Conservation (phyloP, 768 basidiomycete genomes). For the Leccinum uliginosum region DNA sequence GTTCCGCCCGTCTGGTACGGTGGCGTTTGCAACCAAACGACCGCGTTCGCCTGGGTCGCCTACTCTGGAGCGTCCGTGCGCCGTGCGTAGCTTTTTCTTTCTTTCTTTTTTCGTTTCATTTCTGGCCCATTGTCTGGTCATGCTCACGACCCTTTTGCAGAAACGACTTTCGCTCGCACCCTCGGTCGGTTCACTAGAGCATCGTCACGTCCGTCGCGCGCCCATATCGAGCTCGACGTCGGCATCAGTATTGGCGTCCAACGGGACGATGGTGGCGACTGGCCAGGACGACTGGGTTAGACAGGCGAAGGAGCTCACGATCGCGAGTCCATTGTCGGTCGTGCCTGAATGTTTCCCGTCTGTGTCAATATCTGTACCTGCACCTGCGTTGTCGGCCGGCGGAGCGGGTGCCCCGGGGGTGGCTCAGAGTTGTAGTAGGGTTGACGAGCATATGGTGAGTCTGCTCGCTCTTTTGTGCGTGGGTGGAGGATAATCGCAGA, state of each 20-base stretch:
- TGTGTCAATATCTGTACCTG: background rate
- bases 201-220: slow-evolving; percentile 27
- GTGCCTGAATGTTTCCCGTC: slow-evolving; percentile 9
- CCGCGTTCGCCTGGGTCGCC: slow-evolving; percentile 55
- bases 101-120: too few species aligned
- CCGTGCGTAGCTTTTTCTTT: slow-evolving; percentile 35
- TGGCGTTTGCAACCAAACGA: slow-evolving; percentile 43
- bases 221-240: slow-evolving; percentile 4
- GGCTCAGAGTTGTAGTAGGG: slow-evolving; percentile 4
- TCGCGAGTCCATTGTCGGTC: slow-evolving; percentile 31
- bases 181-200: slow-evolving; percentile 23
- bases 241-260: background rate
- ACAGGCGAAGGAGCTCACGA: slow-evolving; percentile 63
- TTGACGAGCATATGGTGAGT: slow-evolving; percentile 48
- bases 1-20: slow-evolving; percentile 30
- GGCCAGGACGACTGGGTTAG: slow-evolving; percentile 72
- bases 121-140: background rate
- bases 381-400: background rate
- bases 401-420: background rate
- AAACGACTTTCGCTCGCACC: slow-evolving; percentile 52
- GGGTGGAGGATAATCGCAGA: background rate
- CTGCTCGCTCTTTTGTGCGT: background rate
- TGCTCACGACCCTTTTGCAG: slow-evolving; percentile 29
- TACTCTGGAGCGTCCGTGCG: slow-evolving; percentile 45
- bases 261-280: slow-evolving; percentile 22